Evolutionary conservation across 2,329 filamentous ascomycete genomes (phyloP), one percentile per base, ranked within the genome.

Genomic region (Apiospora phragmitis): DNA sequence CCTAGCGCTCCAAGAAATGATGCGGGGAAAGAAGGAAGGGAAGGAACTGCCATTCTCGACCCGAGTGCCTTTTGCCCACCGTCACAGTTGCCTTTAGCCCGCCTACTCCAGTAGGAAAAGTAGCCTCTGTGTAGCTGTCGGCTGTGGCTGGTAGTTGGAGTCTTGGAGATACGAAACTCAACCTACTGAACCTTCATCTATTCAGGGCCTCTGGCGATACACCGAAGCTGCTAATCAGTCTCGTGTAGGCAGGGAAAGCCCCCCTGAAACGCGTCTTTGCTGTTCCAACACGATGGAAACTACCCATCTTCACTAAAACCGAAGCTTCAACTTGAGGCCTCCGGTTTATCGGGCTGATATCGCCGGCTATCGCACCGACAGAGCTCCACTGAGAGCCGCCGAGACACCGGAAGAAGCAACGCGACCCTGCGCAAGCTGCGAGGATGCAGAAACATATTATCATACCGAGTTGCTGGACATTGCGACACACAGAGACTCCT

Each of bases 321-420:
- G 55, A 62, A 35, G 16, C 32, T 62, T 62, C 9, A n/a, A 38
- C 55, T 62, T 38, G 55, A 62, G 35, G 55, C 32, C 55, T 62
- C 55, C 32, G 55, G 55, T 35, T n/a, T 38, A n/a, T 24, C 55
- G 29, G 55, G 9, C 55, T 62, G 55, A 62, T 24, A 62, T 38
- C 21, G 32, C 55, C 55, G 55, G 55, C 9, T 38, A 62, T 24
- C 18, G 32, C 55, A 24, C 55, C 55, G 32, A 62, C 32, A 38
- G 11, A 62, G 55, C 55, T 62, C 55, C 55, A 62, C 55, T 62
- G 55, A 38, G 55, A 62, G 55, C 55, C 55, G 55, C 55, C 55
- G 32, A 14, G 6, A 38, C 32, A 9, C 55, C 55, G 55, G 32
- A 38, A 62, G 18, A 62, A 62, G 55, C 55, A 62, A 62, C 21